Base-by-base conservation (phyloP, 306 rosid genomes). In the Senna tora region DNA sequence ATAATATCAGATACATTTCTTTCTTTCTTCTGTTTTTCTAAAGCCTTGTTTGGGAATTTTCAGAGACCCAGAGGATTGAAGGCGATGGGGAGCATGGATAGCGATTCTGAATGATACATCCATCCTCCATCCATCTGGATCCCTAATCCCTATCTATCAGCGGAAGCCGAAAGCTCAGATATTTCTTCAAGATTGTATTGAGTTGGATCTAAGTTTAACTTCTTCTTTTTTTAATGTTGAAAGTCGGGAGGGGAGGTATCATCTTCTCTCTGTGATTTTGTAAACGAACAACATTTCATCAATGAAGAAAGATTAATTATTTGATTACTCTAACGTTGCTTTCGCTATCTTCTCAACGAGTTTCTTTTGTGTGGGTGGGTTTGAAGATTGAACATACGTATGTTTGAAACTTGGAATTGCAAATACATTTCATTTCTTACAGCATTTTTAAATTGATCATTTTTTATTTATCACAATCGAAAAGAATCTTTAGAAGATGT, bases 1-100 rank as follows among this genome's bases (percentile, higher is more conserved):
- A n/a, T n/a, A n/a, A 46, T 5, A 15, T 43, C 49, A 0, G 4
- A 28, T 12, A 14, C 34, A 9, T 20, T 0, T 51, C 9, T n/a
- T n/a, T n/a, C n/a, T n/a, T n/a, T n/a, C n/a, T n/a, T 9, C 34
- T 25, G 1, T 55, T 13, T 25, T 2, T 5, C 6, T 10, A 13
- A 28, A 15, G 19, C 39, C 63, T 13, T 2, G 14, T 60, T 16
- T 52, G 30, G 20, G 36, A 8, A 5, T 64, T 20, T 45, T 3
- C 16, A 90, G 96, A 87, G 89, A 63, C 85, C 93, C 53, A 85
- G 91, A 69, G 96, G 96, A 47, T 80, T 90, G 89, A 90, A 90
- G 85, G 93, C 89, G 32, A 90, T 87, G 93, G 92, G 93, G 21
- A 89, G 87, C 67, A 75, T 87, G 85, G 93, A 85, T 43, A 90